phyloP scores from a whole-genome alignment of 1,284 basidiomycete species.

The Apiotrichum montevideense region DNA sequence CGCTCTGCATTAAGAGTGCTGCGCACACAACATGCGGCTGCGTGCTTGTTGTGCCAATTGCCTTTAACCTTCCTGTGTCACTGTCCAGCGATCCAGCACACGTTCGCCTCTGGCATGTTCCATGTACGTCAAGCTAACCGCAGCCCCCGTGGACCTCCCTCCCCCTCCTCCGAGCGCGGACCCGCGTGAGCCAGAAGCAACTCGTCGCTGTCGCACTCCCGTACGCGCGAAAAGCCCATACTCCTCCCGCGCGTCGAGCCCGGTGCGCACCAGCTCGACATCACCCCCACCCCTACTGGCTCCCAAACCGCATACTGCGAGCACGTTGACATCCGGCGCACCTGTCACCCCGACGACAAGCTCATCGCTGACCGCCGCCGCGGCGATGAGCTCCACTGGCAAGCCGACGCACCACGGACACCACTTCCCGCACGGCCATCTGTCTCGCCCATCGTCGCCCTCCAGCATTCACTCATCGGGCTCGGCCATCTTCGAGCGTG shows the following conservation, averaged over 20 bases:
- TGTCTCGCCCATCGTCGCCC: conserved; percentile 34
- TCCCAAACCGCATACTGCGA: conserved; percentile 10
- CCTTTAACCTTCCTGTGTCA: too few species aligned
- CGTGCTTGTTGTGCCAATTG: too few species aligned
- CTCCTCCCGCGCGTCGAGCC: conserved; percentile 30
- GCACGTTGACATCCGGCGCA: not conserved
- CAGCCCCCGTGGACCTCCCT: conserved; percentile 42
- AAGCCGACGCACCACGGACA: conserved; percentile 6
- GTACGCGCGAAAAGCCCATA: conserved; percentile 31
- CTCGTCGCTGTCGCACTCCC: conserved; percentile 33
- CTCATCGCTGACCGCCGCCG: not conserved
- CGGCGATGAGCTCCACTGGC: not conserved
- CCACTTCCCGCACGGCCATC: conserved; percentile 11
- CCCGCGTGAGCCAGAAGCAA: conserved; percentile 40
- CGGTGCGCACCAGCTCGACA: conserved; percentile 14
- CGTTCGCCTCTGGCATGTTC: not conserved
- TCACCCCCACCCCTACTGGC: conserved; percentile 17
- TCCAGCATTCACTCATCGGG: conserved; percentile 40
- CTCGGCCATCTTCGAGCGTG: conserved; percentile 46
- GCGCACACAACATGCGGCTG: not conserved
- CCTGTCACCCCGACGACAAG: not conserved
- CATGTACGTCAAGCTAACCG: not conserved
- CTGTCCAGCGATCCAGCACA: too few species aligned
- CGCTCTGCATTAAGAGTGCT: not conserved
- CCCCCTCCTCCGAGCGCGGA: conserved; percentile 39